phyloP scores from a whole-genome alignment of 2,329 filamentous ascomycete species.

The Xylariaceae sp. region DNA sequence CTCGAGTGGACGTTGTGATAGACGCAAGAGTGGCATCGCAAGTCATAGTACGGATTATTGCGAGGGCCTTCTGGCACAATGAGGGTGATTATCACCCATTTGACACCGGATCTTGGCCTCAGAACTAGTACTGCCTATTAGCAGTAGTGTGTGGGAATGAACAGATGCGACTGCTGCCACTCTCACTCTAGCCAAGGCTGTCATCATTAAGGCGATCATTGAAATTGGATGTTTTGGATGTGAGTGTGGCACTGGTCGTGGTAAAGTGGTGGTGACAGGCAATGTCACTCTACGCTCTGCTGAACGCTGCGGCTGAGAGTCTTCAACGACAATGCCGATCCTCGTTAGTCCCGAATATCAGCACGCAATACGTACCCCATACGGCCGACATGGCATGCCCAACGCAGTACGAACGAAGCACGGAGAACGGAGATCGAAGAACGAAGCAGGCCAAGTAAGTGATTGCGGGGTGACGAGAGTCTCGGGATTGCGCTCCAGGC shows the following conservation, averaged over 20 bases:
- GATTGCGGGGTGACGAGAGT: not conserved
- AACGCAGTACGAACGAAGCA: too few species aligned
- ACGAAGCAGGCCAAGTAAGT: not conserved
- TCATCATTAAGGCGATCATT: not conserved
- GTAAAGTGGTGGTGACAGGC: not conserved
- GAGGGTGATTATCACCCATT: too few species aligned
- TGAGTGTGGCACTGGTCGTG: not conserved
- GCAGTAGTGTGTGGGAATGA: not conserved
- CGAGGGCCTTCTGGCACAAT: not conserved
- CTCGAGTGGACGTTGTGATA: not conserved
- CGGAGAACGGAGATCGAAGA: too few species aligned
- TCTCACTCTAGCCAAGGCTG: not conserved
- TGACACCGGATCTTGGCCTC: not conserved
- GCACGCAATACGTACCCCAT: not conserved
- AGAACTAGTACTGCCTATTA: not conserved
- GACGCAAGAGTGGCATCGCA: not conserved
- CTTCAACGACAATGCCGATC: not conserved
- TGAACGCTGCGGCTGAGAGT: not conserved
- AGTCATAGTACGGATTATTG: not conserved
- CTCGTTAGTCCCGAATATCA: not conserved
- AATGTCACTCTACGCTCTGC: not conserved
- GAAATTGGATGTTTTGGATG: not conserved
- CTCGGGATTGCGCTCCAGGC: not conserved
- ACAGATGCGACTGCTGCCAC: not conserved
- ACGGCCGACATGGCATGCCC: not conserved